Conservation (phyloP, 768 basidiomycete species). For the Amanita pseudoporphyria region DNA sequence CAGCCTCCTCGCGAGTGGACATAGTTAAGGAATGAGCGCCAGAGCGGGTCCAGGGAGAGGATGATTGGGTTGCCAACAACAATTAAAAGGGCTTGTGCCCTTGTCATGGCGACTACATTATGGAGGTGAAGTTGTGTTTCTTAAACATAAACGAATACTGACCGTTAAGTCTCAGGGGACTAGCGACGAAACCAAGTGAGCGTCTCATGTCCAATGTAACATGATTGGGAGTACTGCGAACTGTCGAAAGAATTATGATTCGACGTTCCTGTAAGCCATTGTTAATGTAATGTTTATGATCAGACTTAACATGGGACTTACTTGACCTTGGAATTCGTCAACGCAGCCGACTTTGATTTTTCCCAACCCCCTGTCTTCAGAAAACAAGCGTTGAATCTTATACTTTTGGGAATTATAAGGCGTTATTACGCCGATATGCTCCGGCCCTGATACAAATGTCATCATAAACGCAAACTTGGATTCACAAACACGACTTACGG, state of each 20-base stretch:
- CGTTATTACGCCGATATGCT: conserved; percentile 58
- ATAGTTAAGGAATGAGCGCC: conserved; percentile 53
- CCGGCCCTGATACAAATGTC: conserved; percentile 14
- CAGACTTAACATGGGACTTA: conserved; percentile 17
- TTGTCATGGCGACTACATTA: conserved; percentile 50
- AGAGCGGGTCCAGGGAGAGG: conserved; percentile 51
- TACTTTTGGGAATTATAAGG: conserved; percentile 56
- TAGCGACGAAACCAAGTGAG: conserved; percentile 50
- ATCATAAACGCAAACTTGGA: neutral
- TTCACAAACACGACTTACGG: conserved; percentile 22
- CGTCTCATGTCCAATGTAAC: conserved; percentile 45
- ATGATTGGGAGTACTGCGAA: conserved; percentile 44
- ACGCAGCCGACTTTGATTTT: conserved; percentile 55
- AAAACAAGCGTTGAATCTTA: conserved; percentile 36
- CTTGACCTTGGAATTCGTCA: conserved; percentile 65
- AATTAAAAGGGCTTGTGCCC: conserved; percentile 51
- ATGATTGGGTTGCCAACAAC: conserved; percentile 51
- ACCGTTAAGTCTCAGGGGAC: conserved; percentile 53
- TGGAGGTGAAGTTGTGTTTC: neutral
- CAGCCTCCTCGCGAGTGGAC: conserved; percentile 43
- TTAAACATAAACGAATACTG: conserved; percentile 11
- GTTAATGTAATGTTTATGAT: conserved; percentile 15
- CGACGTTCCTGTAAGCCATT: conserved; percentile 38
- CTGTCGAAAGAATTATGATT: conserved; percentile 50
- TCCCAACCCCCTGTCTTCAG: conserved; percentile 19